A percentile compares a stretch with the other conserved stretches of the same genome.
These are phyloP conservation scores for Fusarium lateritium DNA, from an alignment of 2,329 filamentous ascomycete genomes.

Conservation along the genomic window DNA sequence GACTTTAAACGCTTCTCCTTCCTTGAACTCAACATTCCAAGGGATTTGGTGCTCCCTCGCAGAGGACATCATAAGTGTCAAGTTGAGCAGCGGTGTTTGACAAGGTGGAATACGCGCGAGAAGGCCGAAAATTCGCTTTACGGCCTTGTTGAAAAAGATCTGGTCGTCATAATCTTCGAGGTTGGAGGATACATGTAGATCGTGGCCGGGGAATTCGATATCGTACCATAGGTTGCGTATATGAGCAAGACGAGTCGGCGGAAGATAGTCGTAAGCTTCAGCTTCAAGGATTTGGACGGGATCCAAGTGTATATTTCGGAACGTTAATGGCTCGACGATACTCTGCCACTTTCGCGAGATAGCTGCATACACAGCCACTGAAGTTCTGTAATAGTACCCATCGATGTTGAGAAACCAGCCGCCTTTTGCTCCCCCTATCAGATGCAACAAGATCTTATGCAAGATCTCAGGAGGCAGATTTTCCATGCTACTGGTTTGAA, in stretches of 20 bases:
- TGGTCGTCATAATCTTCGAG: conserved; percentile 6
- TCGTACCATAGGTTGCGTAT: neutral
- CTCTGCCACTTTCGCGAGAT: conserved; percentile 9
- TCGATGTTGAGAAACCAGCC: neutral
- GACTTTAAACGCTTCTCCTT: neutral
- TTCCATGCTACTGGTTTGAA: neutral
- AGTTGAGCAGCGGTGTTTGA: neutral
- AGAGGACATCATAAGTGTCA: neutral
- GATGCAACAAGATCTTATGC: neutral
- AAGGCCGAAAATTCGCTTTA: neutral
- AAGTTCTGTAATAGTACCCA: neutral
- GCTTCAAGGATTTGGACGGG: neutral
- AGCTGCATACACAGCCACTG: neutral
- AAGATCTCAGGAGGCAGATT: neutral
- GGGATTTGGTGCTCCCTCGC: neutral
- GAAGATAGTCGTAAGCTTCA: conserved; percentile 7
- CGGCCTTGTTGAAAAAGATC: neutral
- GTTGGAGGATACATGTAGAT: neutral
- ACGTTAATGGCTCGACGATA: neutral
- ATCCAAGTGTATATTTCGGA: neutral
- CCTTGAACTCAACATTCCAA: no score
- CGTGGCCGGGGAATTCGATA: neutral
- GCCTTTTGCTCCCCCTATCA: neutral
- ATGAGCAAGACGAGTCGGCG: neutral
- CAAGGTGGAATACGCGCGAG: neutral